Evolutionary conservation across 805 yeast species (phyloP).

Genomic region (Dipodascus geniculatus): DNA sequence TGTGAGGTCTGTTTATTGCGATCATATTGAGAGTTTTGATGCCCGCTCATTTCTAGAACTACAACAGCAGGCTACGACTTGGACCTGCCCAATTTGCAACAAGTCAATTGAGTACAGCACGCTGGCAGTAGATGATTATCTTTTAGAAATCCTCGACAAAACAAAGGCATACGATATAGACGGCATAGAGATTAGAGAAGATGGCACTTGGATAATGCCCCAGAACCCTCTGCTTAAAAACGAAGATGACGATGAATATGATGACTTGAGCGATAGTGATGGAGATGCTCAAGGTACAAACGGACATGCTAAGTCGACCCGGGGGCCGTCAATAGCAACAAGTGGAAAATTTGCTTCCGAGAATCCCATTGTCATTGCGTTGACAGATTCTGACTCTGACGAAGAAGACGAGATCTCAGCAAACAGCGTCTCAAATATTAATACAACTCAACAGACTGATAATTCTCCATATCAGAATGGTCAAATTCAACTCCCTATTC

Average conservation of each 20-base stretch:
- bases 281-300: conserved; percentile 2
- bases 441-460: background rate
- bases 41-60: conserved; percentile 59
- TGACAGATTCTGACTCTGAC: conserved; percentile 43
- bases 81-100: conserved; percentile 84
- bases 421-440: background rate
- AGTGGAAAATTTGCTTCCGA: conserved; percentile 2
- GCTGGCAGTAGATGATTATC: conserved; percentile 64
- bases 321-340: background rate
- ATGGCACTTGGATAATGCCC: conserved; percentile 59
- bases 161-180: conserved; percentile 45
- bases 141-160: conserved; percentile 43
- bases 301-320: background rate
- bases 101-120: conserved; percentile 39
- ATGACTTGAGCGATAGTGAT: conserved; percentile 13
- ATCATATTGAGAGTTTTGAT: conserved; percentile 84
- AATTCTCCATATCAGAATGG: background rate
- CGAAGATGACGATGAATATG: conserved; percentile 10
- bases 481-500: background rate
- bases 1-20: conserved; percentile 55
- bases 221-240: conserved; percentile 1
- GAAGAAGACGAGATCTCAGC: conserved; percentile 26
- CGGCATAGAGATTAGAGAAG: conserved; percentile 50
- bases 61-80: conserved; percentile 69
- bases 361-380: conserved; percentile 33